Evolutionary conservation across 306 rosid species (phyloP).

Genomic region (Ormosia semicastrata): DNA sequence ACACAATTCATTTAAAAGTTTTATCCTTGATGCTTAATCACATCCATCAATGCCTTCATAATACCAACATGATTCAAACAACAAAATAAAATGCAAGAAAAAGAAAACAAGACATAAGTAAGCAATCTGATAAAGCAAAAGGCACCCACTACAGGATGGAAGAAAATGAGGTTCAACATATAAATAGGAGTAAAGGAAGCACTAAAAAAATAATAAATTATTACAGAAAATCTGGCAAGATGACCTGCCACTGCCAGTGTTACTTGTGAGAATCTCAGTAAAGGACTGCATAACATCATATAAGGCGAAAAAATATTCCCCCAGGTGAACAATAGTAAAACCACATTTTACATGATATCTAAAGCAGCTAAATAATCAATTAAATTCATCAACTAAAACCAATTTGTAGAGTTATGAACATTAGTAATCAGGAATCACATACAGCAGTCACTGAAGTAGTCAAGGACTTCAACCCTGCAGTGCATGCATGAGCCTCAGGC

Average conservation of each 20-base stretch:
- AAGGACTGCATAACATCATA: background rate
- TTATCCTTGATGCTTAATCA: slow-evolving; percentile 4
- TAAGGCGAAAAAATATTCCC: background rate
- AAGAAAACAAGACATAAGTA: background rate
- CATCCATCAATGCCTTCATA: slow-evolving; percentile 7
- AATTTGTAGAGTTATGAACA: slow-evolving; percentile 8
- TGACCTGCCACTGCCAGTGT: background rate
- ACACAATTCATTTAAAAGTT: background rate
- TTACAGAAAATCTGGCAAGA: background rate
- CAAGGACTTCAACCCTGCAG: slow-evolving; percentile 96
- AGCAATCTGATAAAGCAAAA: background rate
- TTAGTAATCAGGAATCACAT: slow-evolving; percentile 38
- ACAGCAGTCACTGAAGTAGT: slow-evolving; percentile 97
- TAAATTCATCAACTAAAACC: background rate
- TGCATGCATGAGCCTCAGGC: slow-evolving; percentile 99
- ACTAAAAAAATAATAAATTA: background rate
- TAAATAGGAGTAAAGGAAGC: background rate
- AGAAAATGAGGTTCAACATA: slow-evolving; percentile 16
- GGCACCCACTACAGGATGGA: slow-evolving; percentile 6
- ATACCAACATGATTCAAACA: background rate
- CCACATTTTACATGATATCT: background rate
- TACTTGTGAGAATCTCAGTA: background rate
- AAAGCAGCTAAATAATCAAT: slow-evolving; percentile 19
- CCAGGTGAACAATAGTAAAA: background rate
- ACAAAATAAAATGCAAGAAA: slow-evolving; percentile 17